A percentile compares a stretch with the other conserved stretches of the same genome.
These are phyloP conservation scores for Epichloe sp. DNA, from an alignment of 2,329 filamentous ascomycete genomes.

Conservation along the genomic window DNA sequence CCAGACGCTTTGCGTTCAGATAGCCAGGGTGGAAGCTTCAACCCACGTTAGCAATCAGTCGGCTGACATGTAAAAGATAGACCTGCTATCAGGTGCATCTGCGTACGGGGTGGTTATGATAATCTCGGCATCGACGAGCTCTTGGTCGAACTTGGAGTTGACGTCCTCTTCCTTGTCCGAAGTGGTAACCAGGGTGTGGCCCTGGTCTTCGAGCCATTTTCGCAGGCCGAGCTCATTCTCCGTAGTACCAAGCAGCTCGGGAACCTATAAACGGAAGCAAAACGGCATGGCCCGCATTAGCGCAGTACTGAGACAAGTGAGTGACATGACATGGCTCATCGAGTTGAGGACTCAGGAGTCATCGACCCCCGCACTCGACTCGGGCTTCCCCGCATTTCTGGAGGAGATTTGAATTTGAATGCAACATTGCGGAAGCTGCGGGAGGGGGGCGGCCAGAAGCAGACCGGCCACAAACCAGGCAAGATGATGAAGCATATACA, in stretches of 20 bases:
- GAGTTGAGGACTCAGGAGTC: too few species aligned
- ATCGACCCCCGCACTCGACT: background rate
- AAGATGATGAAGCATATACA: background rate
- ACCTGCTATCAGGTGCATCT: background rate
- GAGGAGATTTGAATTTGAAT: background rate
- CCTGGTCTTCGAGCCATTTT: slow-evolving; percentile 95
- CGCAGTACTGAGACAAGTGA: background rate
- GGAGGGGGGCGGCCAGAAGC: background rate
- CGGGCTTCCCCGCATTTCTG: background rate
- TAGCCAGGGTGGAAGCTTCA: slow-evolving; percentile 92
- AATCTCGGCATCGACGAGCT: slow-evolving; percentile 91
- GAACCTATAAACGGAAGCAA: slow-evolving; percentile 34
- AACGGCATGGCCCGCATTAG: background rate
- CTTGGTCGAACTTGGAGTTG: slow-evolving; percentile 85
- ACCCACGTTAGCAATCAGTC: background rate
- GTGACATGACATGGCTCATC: background rate
- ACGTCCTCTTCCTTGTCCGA: slow-evolving; percentile 95
- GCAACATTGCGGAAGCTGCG: background rate
- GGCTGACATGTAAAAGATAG: background rate
- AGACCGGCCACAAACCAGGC: background rate
- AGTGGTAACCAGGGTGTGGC: slow-evolving; percentile 92
- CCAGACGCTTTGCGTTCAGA: slow-evolving; percentile 88
- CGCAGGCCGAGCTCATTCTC: slow-evolving; percentile 97
- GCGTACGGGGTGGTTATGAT: slow-evolving; percentile 95
- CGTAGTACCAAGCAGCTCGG: slow-evolving; percentile 80